These are phyloP conservation scores for Dendrobium catenatum DNA, from an alignment of 106 monocot genomes.

Conservation along the genomic window DNA sequence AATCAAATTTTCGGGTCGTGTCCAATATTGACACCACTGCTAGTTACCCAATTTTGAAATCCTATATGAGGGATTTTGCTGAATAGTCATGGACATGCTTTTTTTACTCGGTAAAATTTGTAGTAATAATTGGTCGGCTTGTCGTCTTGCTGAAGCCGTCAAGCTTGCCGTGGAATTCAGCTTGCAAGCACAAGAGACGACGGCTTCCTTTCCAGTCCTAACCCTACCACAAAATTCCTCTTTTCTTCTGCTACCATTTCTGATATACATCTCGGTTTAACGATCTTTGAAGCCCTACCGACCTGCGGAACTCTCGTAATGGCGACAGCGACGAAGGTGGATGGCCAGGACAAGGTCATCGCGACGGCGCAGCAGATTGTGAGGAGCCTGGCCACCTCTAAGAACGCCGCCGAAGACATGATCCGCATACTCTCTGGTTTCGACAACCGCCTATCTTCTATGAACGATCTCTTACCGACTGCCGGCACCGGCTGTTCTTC, in stretches of 20 bases:
- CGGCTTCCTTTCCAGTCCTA: background rate
- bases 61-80: too few relatives aligned
- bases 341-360: constrained; percentile 69
- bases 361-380: constrained; percentile 84
- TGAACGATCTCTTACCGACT: constrained; percentile 30
- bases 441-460: constrained; percentile 62
- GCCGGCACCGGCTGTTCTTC: constrained; percentile 2
- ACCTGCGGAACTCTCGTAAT: constrained; percentile 5
- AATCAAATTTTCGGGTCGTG: too few relatives aligned
- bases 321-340: constrained; percentile 28
- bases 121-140: background rate
- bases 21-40: too few relatives aligned
- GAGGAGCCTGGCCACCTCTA: constrained; percentile 54
- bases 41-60: too few relatives aligned
- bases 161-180: background rate
- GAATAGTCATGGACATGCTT: background rate
- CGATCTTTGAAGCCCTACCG: background rate
- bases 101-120: background rate
- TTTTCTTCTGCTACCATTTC: background rate
- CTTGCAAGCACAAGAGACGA: background rate
- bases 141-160: constrained; percentile 2
- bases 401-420: constrained; percentile 81
- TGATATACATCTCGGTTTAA: background rate
- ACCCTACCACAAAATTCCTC: background rate
- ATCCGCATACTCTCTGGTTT: constrained; percentile 81